Conservation (phyloP, 1,284 basidiomycete species). For the Pyrrhoderma lamaoense region DNA sequence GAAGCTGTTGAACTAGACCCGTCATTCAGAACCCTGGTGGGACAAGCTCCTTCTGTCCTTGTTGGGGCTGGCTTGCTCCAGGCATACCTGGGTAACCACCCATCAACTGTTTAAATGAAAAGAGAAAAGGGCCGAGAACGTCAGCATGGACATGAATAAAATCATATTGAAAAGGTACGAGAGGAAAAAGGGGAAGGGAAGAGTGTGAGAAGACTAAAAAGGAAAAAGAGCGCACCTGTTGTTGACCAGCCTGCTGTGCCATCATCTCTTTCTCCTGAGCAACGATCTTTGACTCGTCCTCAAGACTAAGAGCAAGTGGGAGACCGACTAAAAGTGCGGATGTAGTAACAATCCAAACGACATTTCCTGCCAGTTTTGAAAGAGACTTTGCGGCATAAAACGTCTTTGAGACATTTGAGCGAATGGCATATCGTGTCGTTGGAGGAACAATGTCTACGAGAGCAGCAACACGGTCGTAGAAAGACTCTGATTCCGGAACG, state of each 20-base stretch:
- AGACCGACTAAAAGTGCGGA: conserved; percentile 89
- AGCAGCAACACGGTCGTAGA: conserved; percentile 84
- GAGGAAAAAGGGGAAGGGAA: conserved; percentile 9
- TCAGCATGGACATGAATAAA: conserved; percentile 15
- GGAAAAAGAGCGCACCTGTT: conserved; percentile 57
- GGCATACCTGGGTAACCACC: conserved; percentile 41
- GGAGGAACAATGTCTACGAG: conserved; percentile 95
- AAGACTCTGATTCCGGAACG: conserved; percentile 70
- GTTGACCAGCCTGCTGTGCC: conserved; percentile 87
- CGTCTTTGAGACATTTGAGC: conserved; percentile 52
- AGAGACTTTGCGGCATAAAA: conserved; percentile 57
- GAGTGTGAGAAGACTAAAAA: not conserved
- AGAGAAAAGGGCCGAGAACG: conserved; percentile 20
- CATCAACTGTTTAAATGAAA: conserved; percentile 52
- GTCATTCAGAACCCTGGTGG: conserved; percentile 62
- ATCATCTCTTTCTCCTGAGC: conserved; percentile 94
- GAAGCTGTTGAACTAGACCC: not conserved
- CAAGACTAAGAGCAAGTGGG: conserved; percentile 86
- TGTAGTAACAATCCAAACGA: conserved; percentile 94
- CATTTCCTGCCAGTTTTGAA: conserved; percentile 72
- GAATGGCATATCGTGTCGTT: conserved; percentile 72
- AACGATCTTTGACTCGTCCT: conserved; percentile 93
- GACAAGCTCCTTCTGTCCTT: conserved; percentile 58
- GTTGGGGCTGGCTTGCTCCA: conserved; percentile 28
- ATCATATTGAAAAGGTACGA: not conserved